Evolutionary conservation across 495 filamentous ascomycete species (phyloP).

Genomic region (Penicillium odoratum): DNA sequence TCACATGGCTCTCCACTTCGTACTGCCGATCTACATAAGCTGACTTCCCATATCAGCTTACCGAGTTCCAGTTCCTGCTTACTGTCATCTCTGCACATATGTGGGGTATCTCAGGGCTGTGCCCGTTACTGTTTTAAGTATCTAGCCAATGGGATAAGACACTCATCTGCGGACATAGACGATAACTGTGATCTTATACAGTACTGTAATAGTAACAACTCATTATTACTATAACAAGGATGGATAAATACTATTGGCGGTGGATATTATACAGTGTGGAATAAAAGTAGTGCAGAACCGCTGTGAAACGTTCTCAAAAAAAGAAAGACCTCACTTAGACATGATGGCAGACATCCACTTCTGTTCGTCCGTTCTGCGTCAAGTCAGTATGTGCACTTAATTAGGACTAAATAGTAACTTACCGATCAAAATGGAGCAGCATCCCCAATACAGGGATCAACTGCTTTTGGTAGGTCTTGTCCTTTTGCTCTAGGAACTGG

Average conservation of each 20-base stretch:
- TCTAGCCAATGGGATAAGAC: too few species aligned
- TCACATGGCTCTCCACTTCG: too few species aligned
- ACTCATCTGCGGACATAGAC: too few species aligned
- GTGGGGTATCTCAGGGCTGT: too few species aligned
- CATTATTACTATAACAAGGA: neutral
- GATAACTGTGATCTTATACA: too few species aligned
- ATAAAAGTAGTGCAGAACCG: neutral
- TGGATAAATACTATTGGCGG: slow-evolving; percentile 11
- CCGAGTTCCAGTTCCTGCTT: too few species aligned
- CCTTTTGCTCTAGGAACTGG: slow-evolving; percentile 92
- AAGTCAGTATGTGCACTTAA: neutral
- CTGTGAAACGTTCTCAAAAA: neutral
- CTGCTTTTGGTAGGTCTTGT: slow-evolving; percentile 87
- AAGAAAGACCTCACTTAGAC: slow-evolving; percentile 34
- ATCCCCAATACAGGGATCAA: slow-evolving; percentile 89
- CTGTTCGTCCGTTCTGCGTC: slow-evolving; percentile 73
- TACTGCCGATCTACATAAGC: too few species aligned
- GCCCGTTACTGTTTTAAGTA: too few species aligned
- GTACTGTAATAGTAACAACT: neutral
- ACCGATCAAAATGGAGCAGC: slow-evolving; percentile 90
- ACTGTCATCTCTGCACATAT: too few species aligned
- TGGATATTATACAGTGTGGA: slow-evolving; percentile 21
- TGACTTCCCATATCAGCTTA: too few species aligned
- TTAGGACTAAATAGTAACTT: slow-evolving; percentile 27
- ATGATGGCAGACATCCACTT: slow-evolving; percentile 84